phyloP scores from a whole-genome alignment of 2,329 filamentous ascomycete genomes.

The Colletotrichum orbiculare region DNA sequence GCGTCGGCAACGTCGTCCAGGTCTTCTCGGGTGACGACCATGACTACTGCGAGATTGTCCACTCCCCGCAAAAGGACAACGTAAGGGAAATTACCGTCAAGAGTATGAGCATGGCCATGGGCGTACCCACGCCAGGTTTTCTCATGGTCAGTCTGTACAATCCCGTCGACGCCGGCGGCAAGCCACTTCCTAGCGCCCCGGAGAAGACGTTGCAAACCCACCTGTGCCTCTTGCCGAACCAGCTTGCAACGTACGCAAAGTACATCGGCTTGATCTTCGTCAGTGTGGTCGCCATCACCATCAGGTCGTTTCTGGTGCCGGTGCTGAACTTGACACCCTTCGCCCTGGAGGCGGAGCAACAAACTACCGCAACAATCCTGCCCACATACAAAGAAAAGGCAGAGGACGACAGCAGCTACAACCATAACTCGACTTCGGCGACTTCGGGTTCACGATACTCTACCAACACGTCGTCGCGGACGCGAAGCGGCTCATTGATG shows the following conservation, averaged over 20 bases:
- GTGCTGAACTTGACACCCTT: slow-evolving; percentile 64
- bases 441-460: slow-evolving; percentile 49
- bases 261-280: slow-evolving; percentile 75
- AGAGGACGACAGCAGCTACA: slow-evolving; percentile 56
- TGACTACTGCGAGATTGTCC: slow-evolving; percentile 93
- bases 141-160: slow-evolving; percentile 93
- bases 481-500: slow-evolving; percentile 41
- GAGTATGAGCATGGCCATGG: slow-evolving; percentile 96
- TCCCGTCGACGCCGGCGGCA: slow-evolving; percentile 75
- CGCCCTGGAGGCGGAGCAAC: slow-evolving; percentile 57
- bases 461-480: slow-evolving; percentile 40
- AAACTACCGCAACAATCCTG: slow-evolving; percentile 44
- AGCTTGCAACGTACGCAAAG: slow-evolving; percentile 83
- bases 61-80: slow-evolving; percentile 74
- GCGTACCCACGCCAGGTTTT: slow-evolving; percentile 87
- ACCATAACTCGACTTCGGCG: slow-evolving; percentile 41
- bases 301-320: slow-evolving; percentile 68
- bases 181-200: slow-evolving; percentile 55
- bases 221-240: slow-evolving; percentile 89
- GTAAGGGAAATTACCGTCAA: slow-evolving; percentile 93
- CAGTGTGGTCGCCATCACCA: slow-evolving; percentile 60
- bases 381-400: slow-evolving; percentile 66
- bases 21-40: slow-evolving; percentile 98
- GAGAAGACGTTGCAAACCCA: slow-evolving; percentile 82
- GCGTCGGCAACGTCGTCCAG: slow-evolving; percentile 83